Evolutionary conservation across 1,284 basidiomycete genomes (phyloP), one percentile per base, ranked within the genome.

Genomic region (Sporisorium iseilematis-ciliati): DNA sequence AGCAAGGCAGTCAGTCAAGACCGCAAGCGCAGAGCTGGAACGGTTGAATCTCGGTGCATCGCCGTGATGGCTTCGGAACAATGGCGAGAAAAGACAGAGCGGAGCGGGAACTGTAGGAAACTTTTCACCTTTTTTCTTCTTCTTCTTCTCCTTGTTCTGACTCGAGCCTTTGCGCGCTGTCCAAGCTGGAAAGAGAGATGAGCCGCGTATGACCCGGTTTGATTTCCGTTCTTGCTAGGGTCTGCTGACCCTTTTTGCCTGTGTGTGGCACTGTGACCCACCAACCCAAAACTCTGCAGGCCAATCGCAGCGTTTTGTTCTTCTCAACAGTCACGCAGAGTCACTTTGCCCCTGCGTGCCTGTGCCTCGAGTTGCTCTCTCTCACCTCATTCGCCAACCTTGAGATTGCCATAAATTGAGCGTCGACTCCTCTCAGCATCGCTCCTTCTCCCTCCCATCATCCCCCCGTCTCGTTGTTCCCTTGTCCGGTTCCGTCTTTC

Each of bases 221-320:
- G 29, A n/a, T 25, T 35, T 29, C 43, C 31, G 25, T 14, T 23
- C 18, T 40, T 33, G 26, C 23, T 41, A 55, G 40, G 65, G 65
- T 61, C 59, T 57, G 58, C 4, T 68, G 65, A 68, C 65, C 55
- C n/a, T n/a, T 11, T 42, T 58, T 48, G 25, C 21, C 43, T 10
- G 43, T n/a, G 4, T 35, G 7, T 12, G 5, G 38, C 48, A n/a
- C n/a, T n/a, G n/a, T 25, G 50, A 50, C 23, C 48, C 43, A 21
- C 31, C 18, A n/a, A 29, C 42, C 23, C 50, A 16, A 21, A 11
- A 29, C 18, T 46, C n/a, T 46, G 23, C 43, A 42, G 10, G n/a
- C 41, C 41, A 42, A n/a, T 42, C 41, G n/a, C 41, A 42, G 41
- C 41, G 14, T 31, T 31, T 20, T 21, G 11, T 35, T 31, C 49